Base-by-base conservation (phyloP, 768 basidiomycete genomes). In the Cubamyces lactineus region DNA sequence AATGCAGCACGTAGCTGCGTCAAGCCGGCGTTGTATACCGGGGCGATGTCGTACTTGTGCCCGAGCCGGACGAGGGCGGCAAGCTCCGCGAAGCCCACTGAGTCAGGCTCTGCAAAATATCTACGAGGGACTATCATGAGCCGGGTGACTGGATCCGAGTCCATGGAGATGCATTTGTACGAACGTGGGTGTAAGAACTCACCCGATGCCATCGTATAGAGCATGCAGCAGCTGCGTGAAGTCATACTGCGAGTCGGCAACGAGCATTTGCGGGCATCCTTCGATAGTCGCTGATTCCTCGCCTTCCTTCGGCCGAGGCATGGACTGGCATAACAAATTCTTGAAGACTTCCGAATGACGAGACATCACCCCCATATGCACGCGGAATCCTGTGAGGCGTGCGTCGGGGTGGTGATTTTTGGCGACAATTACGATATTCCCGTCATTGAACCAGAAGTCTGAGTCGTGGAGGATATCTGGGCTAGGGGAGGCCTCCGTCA, bases 361-460 rank as follows among this genome's bases (percentile, higher is more conserved):
- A 19, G 57, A 57, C 19, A 57, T 23, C 45, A 57, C 43, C 4
- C 57, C 47, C 26, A 21, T 19, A 23, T 57, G 57, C 16, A 57
- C 57, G 15, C 48, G 48, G 30, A 49, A 57, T 3, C 38, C 57
- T 3, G 30, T 41, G 23, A 2, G 23, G 46, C n/a, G n/a, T 9
- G 46, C 21, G 21, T 23, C 46, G 5, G 23, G 21, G 23, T 47
- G 23, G 23, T 21, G 12, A 24, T 47, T 12, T 12, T 21, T 47
- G 7, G 86, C 80, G 43, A 88, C 72, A 53, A 91, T 79, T 50
- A 89, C 76, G 46, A 89, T 74, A 66, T 89, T 91, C 11, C 89
- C 89, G 66, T 91, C 89, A 0, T 73, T 63, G 69, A 91, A 90
- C 87, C 87, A 91, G 13, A 47, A 47, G 21, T 47, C 46, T 2